These are phyloP conservation scores for Phialocephala subalpina DNA, from an alignment of 2,329 filamentous ascomycete genomes.

Conservation along the genomic window DNA sequence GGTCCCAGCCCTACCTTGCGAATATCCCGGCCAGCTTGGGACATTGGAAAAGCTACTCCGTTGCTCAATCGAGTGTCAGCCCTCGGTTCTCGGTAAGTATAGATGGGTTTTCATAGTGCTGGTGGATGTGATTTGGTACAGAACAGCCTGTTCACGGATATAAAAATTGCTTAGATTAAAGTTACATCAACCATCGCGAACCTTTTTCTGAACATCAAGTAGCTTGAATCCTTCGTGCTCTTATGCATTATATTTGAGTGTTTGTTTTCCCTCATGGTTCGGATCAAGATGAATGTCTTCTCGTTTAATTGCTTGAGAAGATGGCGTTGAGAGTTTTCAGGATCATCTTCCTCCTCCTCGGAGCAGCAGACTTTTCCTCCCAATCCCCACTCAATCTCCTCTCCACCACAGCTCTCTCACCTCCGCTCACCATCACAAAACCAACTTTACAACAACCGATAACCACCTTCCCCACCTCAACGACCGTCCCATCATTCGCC, in stretches of 20 bases:
- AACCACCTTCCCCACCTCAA: background rate
- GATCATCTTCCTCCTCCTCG: background rate
- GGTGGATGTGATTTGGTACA: background rate
- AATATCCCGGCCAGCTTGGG: too few species aligned
- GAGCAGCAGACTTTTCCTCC: background rate
- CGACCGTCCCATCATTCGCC: background rate
- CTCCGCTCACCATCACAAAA: background rate
- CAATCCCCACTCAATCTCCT: background rate
- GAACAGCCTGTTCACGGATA: slow-evolving; percentile 4
- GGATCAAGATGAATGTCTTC: background rate
- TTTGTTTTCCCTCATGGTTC: background rate
- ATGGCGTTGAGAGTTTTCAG: background rate
- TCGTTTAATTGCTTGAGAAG: background rate
- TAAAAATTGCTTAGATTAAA: slow-evolving; percentile 4
- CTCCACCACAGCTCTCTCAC: too few species aligned
- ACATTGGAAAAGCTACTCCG: too few species aligned
- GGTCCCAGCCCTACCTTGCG: too few species aligned
- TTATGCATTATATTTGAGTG: too few species aligned
- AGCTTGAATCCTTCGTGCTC: background rate
- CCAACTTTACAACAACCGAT: background rate
- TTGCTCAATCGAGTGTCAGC: background rate
- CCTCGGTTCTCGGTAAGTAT: slow-evolving; percentile 8
- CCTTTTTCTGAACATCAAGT: background rate
- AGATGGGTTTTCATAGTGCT: background rate
- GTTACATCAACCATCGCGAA: background rate